Base-by-base conservation (phyloP, 441 rosid genomes). In the Isatis lusitanica region DNA sequence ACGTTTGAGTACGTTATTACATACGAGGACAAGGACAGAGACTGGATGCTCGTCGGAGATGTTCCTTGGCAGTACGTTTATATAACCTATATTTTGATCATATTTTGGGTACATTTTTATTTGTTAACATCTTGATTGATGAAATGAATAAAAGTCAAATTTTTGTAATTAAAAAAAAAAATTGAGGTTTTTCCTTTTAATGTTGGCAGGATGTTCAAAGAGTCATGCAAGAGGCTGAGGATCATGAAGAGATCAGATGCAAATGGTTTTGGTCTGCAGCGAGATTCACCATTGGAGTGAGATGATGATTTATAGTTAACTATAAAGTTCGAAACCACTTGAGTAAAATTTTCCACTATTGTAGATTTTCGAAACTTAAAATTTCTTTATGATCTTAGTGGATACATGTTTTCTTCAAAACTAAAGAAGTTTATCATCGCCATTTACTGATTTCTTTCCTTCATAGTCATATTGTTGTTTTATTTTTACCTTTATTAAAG, bases 41-140 rank as follows among this genome's bases (percentile, higher is more conserved):
- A 90, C 76, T 90, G 93, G 95, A 90, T 87, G 91, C 79, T 90
- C 13, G 85, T 83, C 1, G 95, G 90, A 66, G 92, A 90, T 36
- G 90, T 88, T n/a, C 93, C 91, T 0, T 88, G 92, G 96, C 85
- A 82, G 92, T 88, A 84, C 80, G 92, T 84, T 50, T 43, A 17
- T 58, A 12, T 17, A 43, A 36, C 46, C 15, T 59, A 43, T 21
- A 68, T 55, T 42, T 4, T 11, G 15, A 21, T 66, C 47, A 67
- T 52, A 48, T 3, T 12, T 33, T 48, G 3, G 53, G 17, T 65
- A 5, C 4, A 46, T 11, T 33, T 17, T 5, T 11, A 48, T 48
- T 12, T 58, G 7, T 65, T 35, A 7, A 28, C 16, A 63, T 46
- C 30, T 17, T 47, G 31, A 2, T 16, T 17, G 42, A 31, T 17